Evolutionary conservation across 352 stramenopile genomes (phyloP).

Genomic region (Globisporangium spinosum): DNA sequence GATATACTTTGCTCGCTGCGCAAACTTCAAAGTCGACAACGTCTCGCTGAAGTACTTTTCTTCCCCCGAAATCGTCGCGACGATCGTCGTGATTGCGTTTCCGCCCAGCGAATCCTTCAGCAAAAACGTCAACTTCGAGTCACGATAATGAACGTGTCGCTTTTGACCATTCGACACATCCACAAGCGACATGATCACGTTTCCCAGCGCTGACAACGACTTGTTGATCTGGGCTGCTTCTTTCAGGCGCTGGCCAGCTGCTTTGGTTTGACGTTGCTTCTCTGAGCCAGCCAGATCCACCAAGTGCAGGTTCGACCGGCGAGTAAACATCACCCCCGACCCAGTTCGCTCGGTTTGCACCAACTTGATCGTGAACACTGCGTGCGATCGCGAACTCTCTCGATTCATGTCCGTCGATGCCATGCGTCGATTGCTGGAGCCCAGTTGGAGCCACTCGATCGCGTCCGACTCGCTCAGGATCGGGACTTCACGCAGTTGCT

Average conservation of each 20-base stretch:
- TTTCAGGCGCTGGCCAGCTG: slow-evolving; percentile 78
- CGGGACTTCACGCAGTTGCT: slow-evolving; percentile 62
- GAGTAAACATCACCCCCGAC: slow-evolving; percentile 52
- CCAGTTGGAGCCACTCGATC: slow-evolving; percentile 69
- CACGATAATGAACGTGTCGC: slow-evolving; percentile 81
- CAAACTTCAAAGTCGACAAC: slow-evolving; percentile 86
- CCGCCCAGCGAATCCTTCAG: slow-evolving; percentile 77
- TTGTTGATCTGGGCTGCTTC: slow-evolving; percentile 90
- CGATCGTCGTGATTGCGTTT: slow-evolving; percentile 86
- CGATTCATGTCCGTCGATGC: slow-evolving; percentile 97
- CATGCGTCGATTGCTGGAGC: slow-evolving; percentile 89
- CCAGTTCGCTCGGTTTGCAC: slow-evolving; percentile 74
- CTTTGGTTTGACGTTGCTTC: slow-evolving; percentile 81
- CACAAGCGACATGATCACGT: slow-evolving; percentile 88
- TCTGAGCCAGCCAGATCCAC: slow-evolving; percentile 88
- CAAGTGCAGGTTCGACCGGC: slow-evolving; percentile 76
- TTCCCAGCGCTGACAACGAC: slow-evolving; percentile 81
- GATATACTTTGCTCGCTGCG: slow-evolving; percentile 85
- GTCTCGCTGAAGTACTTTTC: slow-evolving; percentile 87
- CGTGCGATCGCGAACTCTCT: slow-evolving; percentile 94
- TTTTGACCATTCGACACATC: slow-evolving; percentile 79
- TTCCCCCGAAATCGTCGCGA: slow-evolving; percentile 74
- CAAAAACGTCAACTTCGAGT: slow-evolving; percentile 85
- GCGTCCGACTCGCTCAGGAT: slow-evolving; percentile 63
- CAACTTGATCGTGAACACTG: slow-evolving; percentile 96